Conservation (phyloP, 1,284 basidiomycete species). For the Cutaneotrichosporon sp. region DNA sequence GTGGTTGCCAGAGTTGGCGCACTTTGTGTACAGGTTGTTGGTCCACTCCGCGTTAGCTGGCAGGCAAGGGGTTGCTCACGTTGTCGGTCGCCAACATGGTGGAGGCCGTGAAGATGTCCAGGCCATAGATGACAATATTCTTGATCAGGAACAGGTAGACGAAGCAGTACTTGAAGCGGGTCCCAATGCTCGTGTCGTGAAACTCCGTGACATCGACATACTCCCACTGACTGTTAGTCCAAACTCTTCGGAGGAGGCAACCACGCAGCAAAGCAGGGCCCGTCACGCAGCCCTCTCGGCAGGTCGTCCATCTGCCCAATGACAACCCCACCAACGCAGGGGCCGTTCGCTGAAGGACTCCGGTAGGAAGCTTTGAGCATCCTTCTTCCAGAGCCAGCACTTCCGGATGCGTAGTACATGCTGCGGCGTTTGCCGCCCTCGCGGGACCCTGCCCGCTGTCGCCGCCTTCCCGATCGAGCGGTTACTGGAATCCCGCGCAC, state of each 20-base stretch:
- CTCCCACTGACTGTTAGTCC: conserved; percentile 69
- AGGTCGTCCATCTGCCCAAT: not conserved
- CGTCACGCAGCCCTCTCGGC: not conserved
- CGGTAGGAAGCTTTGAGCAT: not conserved
- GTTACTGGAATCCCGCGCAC: not conserved
- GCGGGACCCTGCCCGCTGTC: too few relatives aligned
- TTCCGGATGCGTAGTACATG: not conserved
- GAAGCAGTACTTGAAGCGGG: conserved; percentile 88
- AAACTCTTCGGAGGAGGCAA: conserved; percentile 11
- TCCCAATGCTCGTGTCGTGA: conserved; percentile 77
- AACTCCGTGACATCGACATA: conserved; percentile 90
- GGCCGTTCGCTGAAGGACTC: not conserved
- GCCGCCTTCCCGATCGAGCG: not conserved
- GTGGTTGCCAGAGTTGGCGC: conserved; percentile 75
- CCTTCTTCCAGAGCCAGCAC: not conserved
- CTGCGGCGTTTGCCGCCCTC: not conserved
- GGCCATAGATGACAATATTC: conserved; percentile 90
- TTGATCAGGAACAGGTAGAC: conserved; percentile 90
- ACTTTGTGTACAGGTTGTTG: conserved; percentile 18
- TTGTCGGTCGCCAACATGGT: conserved; percentile 89
- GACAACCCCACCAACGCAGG: not conserved
- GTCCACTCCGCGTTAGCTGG: conserved; percentile 10
- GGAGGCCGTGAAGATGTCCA: conserved; percentile 96
- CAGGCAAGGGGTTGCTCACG: conserved; percentile 26
- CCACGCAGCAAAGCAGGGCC: not conserved